Percentiles rank a stretch among this genome's conserved stretches.
These are phyloP conservation scores for Pythium utonaiense DNA, from an alignment of 352 stramenopile species.

Conservation along the genomic window DNA sequence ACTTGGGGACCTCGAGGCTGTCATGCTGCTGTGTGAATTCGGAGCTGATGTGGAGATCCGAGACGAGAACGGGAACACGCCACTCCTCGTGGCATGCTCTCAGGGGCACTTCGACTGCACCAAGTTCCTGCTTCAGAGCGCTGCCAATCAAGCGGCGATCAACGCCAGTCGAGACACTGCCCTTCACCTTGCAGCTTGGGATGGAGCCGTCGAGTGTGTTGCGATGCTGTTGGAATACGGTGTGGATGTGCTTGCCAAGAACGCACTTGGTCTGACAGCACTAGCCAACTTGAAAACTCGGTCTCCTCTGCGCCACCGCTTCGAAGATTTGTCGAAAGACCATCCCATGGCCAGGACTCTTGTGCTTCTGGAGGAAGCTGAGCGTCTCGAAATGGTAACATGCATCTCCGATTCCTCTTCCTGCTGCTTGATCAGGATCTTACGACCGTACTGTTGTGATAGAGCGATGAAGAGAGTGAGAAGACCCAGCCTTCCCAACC, in stretches of 20 bases:
- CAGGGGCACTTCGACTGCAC: slow-evolving; percentile 68
- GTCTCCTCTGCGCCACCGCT: slow-evolving; percentile 62
- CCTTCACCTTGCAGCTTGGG: slow-evolving; percentile 65
- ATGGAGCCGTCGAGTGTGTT: slow-evolving; percentile 56
- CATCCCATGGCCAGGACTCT: slow-evolving; percentile 55
- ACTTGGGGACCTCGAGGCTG: slow-evolving; percentile 53
- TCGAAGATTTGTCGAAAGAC: slow-evolving; percentile 45
- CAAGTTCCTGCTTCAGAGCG: slow-evolving; percentile 72
- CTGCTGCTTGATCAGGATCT: no score
- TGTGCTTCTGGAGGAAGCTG: slow-evolving; percentile 38
- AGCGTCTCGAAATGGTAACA: slow-evolving; percentile 18
- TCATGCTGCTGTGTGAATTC: slow-evolving; percentile 70
- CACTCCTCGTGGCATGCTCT: slow-evolving; percentile 56
- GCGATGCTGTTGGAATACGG: slow-evolving; percentile 68
- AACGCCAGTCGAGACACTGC: slow-evolving; percentile 52
- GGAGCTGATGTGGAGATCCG: slow-evolving; percentile 57
- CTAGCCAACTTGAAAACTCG: slow-evolving; percentile 59
- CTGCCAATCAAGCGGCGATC: slow-evolving; percentile 39
- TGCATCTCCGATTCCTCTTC: no score
- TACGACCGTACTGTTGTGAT: background rate
- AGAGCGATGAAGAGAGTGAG: slow-evolving; percentile 1
- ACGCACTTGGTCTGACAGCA: slow-evolving; percentile 46
- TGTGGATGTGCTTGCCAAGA: slow-evolving; percentile 39
- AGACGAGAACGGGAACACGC: slow-evolving; percentile 61
- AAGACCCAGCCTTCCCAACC: background rate